Evolutionary conservation across 192 early-diverging fungal species (phyloP).

Genomic region (Coemansia sp.): DNA sequence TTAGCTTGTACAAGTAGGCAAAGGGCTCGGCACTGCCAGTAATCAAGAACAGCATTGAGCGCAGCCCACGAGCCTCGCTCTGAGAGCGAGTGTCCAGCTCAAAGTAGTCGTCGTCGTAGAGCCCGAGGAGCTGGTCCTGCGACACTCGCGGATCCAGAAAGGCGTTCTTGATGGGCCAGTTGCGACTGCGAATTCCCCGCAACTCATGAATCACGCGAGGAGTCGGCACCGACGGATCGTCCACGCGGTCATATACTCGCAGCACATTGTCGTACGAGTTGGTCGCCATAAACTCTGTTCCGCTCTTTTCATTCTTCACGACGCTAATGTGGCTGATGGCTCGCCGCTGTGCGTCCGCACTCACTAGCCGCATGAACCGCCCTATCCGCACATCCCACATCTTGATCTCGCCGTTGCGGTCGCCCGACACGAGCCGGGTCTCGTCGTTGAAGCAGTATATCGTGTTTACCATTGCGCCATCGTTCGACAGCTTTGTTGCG

Average conservation of each 20-base stretch:
- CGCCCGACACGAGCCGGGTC: slow-evolving; percentile 52
- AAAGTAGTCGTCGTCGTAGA: slow-evolving; percentile 53
- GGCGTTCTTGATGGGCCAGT: slow-evolving; percentile 93
- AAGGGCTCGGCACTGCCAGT: slow-evolving; percentile 72
- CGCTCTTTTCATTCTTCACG: slow-evolving; percentile 51
- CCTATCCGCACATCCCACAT: slow-evolving; percentile 89
- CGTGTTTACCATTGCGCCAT: slow-evolving; percentile 53
- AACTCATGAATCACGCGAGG: slow-evolving; percentile 77
- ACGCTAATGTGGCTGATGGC: slow-evolving; percentile 56
- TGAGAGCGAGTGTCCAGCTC: slow-evolving; percentile 55
- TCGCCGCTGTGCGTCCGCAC: slow-evolving; percentile 27
- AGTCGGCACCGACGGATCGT: slow-evolving; percentile 71
- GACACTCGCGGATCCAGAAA: slow-evolving; percentile 63
- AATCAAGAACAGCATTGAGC: slow-evolving; percentile 60
- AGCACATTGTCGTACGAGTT: slow-evolving; percentile 96
- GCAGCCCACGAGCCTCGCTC: slow-evolving; percentile 48
- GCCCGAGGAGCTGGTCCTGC: slow-evolving; percentile 51
- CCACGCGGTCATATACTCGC: slow-evolving; percentile 89
- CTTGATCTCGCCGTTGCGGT: slow-evolving; percentile 68
- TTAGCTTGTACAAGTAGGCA: slow-evolving; percentile 64
- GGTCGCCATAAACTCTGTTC: slow-evolving; percentile 80
- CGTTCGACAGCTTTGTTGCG: slow-evolving; percentile 41
- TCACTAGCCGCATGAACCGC: slow-evolving; percentile 54
- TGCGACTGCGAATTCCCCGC: slow-evolving; percentile 91
- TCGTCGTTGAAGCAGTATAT: slow-evolving; percentile 56